Percentiles rank a stretch among this genome's conserved stretches.
Conservation (phyloP, 2,329 filamentous ascomycete genomes). For the Immersiporthe knoxdaviesiana region DNA sequence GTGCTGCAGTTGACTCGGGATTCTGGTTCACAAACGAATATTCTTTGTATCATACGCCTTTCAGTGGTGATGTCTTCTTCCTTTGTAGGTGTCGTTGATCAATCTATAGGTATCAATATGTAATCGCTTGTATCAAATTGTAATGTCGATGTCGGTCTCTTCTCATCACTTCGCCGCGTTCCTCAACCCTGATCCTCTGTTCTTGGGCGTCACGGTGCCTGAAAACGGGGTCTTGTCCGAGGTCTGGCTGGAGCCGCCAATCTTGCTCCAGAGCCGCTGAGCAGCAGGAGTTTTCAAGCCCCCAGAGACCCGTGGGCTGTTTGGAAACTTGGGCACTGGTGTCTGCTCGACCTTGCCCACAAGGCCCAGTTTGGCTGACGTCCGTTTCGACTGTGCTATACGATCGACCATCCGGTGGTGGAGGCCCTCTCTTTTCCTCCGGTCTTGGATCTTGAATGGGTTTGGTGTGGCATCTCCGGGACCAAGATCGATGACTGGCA, state of each 20-base stretch:
- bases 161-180: constrained; percentile 38
- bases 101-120: constrained; percentile 29
- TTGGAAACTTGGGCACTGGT: constrained; percentile 72
- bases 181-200: constrained; percentile 41
- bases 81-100: neutral
- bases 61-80: neutral
- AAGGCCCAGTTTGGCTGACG: constrained; percentile 60
- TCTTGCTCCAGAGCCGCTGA: constrained; percentile 66
- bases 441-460: constrained; percentile 78
- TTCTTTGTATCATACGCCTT: neutral
- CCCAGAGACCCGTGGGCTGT: constrained; percentile 61
- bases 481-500: constrained; percentile 59
- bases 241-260: constrained; percentile 48
- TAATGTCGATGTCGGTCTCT: neutral
- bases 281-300: constrained; percentile 72
- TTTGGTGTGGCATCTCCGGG: constrained; percentile 67
- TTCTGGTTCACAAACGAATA: neutral
- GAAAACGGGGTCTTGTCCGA: constrained; percentile 45
- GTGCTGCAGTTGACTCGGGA: neutral
- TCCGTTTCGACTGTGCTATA: constrained; percentile 72
- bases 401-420: constrained; percentile 87
- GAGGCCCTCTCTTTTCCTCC: constrained; percentile 76
- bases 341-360: constrained; percentile 62
- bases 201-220: constrained; percentile 46
- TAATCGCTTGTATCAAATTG: neutral